phyloP scores from a whole-genome alignment of 345 rosid genomes.

The Eucalyptus marginata region DNA sequence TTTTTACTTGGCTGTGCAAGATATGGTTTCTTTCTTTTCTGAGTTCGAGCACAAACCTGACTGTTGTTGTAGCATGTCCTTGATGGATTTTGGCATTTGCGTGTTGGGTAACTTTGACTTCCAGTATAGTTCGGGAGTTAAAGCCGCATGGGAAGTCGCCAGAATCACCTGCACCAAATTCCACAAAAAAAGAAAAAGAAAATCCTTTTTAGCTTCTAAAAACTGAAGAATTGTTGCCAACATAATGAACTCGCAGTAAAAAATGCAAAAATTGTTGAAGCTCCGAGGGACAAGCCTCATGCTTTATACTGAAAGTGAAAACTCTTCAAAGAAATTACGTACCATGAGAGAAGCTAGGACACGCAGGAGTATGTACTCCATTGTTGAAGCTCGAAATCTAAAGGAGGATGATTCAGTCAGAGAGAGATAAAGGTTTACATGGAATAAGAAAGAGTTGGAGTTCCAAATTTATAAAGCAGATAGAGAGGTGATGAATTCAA shows the following conservation, averaged over 20 bases:
- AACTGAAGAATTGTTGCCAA: neutral
- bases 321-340: neutral
- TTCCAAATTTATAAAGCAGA: neutral
- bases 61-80: constrained; percentile 19
- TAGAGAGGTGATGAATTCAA: neutral
- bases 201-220: neutral
- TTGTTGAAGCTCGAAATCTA: neutral
- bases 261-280: neutral
- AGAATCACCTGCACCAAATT: constrained; percentile 21
- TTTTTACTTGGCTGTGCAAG: neutral
- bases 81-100: constrained; percentile 44
- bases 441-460: neutral
- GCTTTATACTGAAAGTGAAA: neutral
- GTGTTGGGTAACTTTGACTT: constrained; percentile 38
- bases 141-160: constrained; percentile 32
- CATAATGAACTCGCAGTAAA: neutral
- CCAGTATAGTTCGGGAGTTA: constrained; percentile 48
- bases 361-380: constrained; percentile 15
- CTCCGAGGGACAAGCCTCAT: neutral
- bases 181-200: neutral
- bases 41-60: constrained; percentile 8
- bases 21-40: neutral
- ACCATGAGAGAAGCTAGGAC: constrained; percentile 16
- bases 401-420: neutral
- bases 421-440: neutral